These are phyloP conservation scores for Pseudonitzschia delicatissima DNA, from an alignment of 108 stramenopile species.

Conservation along the genomic window DNA sequence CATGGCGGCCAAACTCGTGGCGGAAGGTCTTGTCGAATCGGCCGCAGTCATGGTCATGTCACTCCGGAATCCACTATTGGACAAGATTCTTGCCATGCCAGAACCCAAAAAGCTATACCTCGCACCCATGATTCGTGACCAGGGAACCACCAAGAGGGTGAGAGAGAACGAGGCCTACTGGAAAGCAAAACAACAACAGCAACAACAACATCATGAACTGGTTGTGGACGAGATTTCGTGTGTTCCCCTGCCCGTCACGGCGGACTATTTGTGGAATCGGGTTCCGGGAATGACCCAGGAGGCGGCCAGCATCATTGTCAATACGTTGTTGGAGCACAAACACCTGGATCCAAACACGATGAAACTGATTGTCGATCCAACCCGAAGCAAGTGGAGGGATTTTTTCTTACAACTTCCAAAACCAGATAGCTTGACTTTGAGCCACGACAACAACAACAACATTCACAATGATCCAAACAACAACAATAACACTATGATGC, in stretches of 20 bases:
- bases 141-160: constrained; percentile 16
- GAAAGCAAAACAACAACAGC: neutral
- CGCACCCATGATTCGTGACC: constrained; percentile 48
- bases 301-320: constrained; percentile 18
- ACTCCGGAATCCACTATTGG: constrained; percentile 14
- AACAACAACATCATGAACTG: neutral
- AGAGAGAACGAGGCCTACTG: constrained; percentile 32
- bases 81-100: constrained; percentile 7
- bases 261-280: constrained; percentile 34
- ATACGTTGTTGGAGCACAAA: constrained; percentile 13
- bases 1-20: constrained; percentile 38
- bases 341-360: constrained; percentile 27
- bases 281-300: constrained; percentile 40
- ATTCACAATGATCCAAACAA: neutral
- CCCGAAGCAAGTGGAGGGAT: constrained; percentile 44
- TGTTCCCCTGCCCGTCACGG: constrained; percentile 39
- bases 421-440: neutral
- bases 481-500: constrained; percentile 3
- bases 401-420: neutral
- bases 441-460: neutral
- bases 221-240: constrained; percentile 31
- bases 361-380: constrained; percentile 35
- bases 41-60: constrained; percentile 49
- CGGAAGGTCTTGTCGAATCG: constrained; percentile 21
- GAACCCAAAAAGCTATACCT: constrained; percentile 26